Base-by-base conservation (phyloP, 495 filamentous ascomycete genomes). In the Penicillium macrosclerotiorum region DNA sequence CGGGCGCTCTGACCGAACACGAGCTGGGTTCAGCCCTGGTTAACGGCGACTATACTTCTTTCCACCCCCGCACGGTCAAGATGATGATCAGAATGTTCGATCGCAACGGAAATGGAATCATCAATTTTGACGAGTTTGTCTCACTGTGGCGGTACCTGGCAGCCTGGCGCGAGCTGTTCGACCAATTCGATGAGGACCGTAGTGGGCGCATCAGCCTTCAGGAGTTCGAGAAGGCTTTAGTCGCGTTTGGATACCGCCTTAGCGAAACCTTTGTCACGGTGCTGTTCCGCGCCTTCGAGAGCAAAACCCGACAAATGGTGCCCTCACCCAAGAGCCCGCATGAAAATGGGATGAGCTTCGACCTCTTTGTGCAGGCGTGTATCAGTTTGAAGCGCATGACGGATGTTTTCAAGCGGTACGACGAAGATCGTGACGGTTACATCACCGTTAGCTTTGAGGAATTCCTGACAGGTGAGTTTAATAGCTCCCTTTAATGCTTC, bases 21-120 rank as follows among this genome's bases (percentile, higher is more conserved):
- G 93, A 98, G 66, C 87, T 98, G 13, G 83, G 88, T 8, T 85
- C 88, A 0, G 93, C 93, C 8, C 82, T 98, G 7, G 94, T 98
- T 30, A 98, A 98, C 64, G 92, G 90, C 32, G 93, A 98, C 72
- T 97, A 84, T 77, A 86, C 88, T 4, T 79, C 86, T 4, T 98
- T 98, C 64, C 94, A 98, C 68, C 82, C 85, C n/a, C 88, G 95
- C 53, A 98, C 93, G 3, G 89, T 98, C 45, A 85, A 85, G 49
- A 94, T 96, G 89, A 97, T 98, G 93, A 96, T 97, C 49, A 82
- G 78, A 60, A 97, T 97, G 93, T 98, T 98, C 69, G 93, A 97
- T 71, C 63, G 70, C 5, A 86, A 96, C 71, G 84, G 87, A 45
- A 86, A 79, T 43, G 90, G 92, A 35, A 87, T 82, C 5, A 95